Base-by-base conservation (phyloP, 140 eudicot species). In the Bidens hawaiensis region DNA sequence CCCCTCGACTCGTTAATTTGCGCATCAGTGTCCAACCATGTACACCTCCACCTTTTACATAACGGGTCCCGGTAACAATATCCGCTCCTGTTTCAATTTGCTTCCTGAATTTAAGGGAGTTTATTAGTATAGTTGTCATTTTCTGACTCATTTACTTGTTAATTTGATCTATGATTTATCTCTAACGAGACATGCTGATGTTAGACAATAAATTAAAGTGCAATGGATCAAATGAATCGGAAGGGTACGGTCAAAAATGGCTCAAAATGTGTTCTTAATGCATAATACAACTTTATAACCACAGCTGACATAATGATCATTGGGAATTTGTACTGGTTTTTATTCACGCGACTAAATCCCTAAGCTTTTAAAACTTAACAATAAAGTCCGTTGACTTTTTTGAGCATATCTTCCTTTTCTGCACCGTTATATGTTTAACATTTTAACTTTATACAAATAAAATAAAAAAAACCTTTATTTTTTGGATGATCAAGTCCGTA, bases 1-100 rank as follows among this genome's bases (percentile, higher is more conserved):
- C 98, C 60, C 96, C 98, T 67, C 96, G 78, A 74, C 98, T 91
- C 34, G 98, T 91, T 70, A 91, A 69, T 72, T 88, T 91, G 28
- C 98, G 87, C 96, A 82, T 85, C 33, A 91, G 72, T 60, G 83
- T 87, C 96, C 98, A 87, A 19, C 98, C 98, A 22, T 91, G 95
- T 27, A 91, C 96, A 14, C 98, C 98, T 60, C 98, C 98, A 56
- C 96, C 93, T 73, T 74, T 75, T 18, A 91, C 96, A 76, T 91
- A 87, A n/a, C 95, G 84, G 26, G 96, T 87, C 64, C 98, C 98
- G 16, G 96, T 91, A 34, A 85, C 96, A 70, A 91, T 91, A 76
- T 81, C 82, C 5, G 98, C 93, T 68, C 93, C 85, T 3, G 93
- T 87, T 73, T 85, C 96, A 67, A 80, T 80, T 76, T 91, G 96